These are phyloP conservation scores for Solanum ossicruentum DNA, from an alignment of 257 asterid species.

Conservation along the genomic window DNA sequence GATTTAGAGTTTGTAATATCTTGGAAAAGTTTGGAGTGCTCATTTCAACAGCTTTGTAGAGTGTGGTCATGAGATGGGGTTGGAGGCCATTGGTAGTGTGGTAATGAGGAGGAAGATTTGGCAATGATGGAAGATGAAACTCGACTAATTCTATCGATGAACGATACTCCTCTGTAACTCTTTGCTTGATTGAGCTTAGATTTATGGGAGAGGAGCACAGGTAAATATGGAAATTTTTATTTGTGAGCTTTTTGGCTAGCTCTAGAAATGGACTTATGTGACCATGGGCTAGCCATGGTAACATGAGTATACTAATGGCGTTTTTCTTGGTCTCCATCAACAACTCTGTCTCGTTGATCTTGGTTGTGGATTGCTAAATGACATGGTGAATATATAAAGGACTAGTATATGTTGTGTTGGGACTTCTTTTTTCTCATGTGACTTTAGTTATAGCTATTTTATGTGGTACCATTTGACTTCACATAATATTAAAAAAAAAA, in stretches of 20 bases:
- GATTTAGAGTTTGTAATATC: conserved; percentile 4
- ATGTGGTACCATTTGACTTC: too few relatives aligned
- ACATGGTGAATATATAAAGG: too few relatives aligned
- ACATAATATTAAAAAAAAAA: too few relatives aligned
- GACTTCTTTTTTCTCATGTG: too few relatives aligned
- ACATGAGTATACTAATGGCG: neutral
- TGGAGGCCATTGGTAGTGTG: neutral
- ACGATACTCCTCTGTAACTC: conserved; percentile 3
- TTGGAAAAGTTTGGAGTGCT: conserved; percentile 1
- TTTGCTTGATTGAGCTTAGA: conserved; percentile 19
- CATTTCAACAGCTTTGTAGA: conserved; percentile 17
- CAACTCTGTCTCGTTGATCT: neutral
- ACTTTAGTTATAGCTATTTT: too few relatives aligned
- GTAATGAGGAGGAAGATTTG: conserved; percentile 15
- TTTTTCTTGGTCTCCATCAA: neutral
- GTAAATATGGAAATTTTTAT: conserved; percentile 11
- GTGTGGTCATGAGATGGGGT: conserved; percentile 13
- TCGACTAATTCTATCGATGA: conserved; percentile 11
- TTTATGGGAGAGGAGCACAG: conserved; percentile 35
- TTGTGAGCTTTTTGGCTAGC: conserved; percentile 22
- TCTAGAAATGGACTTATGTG: conserved; percentile 3
- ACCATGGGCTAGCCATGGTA: neutral
- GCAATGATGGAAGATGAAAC: too few relatives aligned
- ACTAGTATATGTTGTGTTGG: too few relatives aligned
- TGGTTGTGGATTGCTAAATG: neutral